Evolutionary conservation across 108 stramenopile species (phyloP).

Genomic region (Discostella stelligeroides): DNA sequence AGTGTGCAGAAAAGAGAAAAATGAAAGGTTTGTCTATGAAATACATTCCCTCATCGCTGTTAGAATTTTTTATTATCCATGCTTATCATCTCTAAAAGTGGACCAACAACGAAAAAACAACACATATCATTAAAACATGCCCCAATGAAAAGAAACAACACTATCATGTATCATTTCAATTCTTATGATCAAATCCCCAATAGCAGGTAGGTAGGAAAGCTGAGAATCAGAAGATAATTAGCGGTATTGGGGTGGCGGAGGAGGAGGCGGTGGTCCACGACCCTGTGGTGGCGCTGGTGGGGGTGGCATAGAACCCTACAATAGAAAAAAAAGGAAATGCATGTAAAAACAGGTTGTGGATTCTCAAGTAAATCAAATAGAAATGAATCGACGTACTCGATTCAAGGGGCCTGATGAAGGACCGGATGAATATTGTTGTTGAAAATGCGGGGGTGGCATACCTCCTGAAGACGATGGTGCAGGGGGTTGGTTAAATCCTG

Average conservation of each 20-base stretch:
- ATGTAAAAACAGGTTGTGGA: background rate
- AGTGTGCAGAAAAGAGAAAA: no score
- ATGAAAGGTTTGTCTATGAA: no score
- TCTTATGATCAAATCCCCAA: background rate
- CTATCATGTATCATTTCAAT: no score
- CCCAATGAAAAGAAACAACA: no score
- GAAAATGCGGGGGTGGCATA: background rate
- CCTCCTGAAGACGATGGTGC: background rate
- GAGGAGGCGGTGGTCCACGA: background rate
- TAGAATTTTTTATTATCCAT: no score
- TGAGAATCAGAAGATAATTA: background rate
- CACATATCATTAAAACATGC: no score
- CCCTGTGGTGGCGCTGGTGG: constrained; percentile 3
- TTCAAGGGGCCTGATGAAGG: background rate
- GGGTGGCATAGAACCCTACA: background rate
- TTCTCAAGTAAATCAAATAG: background rate
- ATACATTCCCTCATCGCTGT: no score
- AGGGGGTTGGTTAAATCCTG: background rate
- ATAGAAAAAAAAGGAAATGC: background rate
- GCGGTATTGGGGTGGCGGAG: background rate
- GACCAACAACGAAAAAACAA: background rate
- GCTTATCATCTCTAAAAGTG: no score
- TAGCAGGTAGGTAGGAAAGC: background rate
- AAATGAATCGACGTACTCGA: background rate
- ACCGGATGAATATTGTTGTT: background rate